Conservation (phyloP, 2,329 filamentous ascomycete species). For the Clarireedia paspali region DNA sequence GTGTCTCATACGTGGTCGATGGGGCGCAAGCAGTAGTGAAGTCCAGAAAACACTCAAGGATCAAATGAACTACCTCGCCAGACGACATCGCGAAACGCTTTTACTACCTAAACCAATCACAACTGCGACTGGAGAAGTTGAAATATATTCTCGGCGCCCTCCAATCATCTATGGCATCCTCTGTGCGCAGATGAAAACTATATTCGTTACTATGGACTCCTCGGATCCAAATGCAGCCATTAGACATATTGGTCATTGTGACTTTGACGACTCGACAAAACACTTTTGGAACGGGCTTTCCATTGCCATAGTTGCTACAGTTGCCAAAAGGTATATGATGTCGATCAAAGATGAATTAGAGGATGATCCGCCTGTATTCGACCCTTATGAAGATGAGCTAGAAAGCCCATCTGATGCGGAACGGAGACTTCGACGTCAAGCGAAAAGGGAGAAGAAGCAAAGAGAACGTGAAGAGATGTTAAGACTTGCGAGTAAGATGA, state of each 20-base stretch:
- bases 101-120: constrained; percentile 10
- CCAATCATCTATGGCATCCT: constrained; percentile 30
- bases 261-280: constrained; percentile 24
- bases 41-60: constrained; percentile 18
- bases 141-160: constrained; percentile 20
- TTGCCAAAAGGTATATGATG: constrained; percentile 28
- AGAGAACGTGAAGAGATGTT: constrained; percentile 6
- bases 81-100: constrained; percentile 22
- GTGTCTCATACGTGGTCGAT: constrained; percentile 16
- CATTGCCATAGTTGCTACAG: constrained; percentile 26
- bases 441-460: not conserved
- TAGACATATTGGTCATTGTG: constrained; percentile 24
- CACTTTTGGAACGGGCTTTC: constrained; percentile 31
- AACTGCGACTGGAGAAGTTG: constrained; percentile 17
- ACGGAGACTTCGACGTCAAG: not conserved
- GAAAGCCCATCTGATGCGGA: not conserved
- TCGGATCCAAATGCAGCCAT: constrained; percentile 20
- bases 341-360: constrained; percentile 25
- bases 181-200: constrained; percentile 21
- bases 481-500: not conserved
- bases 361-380: constrained; percentile 15
- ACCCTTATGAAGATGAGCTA: constrained; percentile 18
- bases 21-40: constrained; percentile 13
- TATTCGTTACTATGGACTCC: constrained; percentile 28
- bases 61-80: constrained; percentile 25